A percentile compares a stretch with the other conserved stretches of the same genome.
Evolutionary conservation across 2,329 filamentous ascomycete species (phyloP).

Genomic region (Lachnellula occidentalis): DNA sequence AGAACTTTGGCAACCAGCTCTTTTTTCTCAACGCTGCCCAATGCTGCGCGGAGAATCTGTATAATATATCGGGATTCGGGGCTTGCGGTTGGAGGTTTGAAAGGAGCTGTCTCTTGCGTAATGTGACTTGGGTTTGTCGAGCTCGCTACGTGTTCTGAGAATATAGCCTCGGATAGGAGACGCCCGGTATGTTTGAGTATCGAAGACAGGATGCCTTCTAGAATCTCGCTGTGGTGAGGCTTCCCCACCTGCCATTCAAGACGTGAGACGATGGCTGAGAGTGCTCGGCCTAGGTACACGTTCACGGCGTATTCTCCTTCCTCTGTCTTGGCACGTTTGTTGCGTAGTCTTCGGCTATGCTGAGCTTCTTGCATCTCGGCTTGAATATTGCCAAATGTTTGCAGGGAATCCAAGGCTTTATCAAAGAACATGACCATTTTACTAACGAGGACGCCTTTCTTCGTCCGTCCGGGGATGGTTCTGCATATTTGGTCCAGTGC

Average conservation of each 20-base stretch:
- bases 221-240: slow-evolving; percentile 29
- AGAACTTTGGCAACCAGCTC: slow-evolving; percentile 17
- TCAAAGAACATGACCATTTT: slow-evolving; percentile 21
- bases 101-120: background rate
- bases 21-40: slow-evolving; percentile 18
- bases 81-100: background rate
- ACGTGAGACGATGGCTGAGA: slow-evolving; percentile 14
- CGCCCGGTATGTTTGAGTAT: slow-evolving; percentile 36
- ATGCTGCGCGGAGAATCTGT: slow-evolving; percentile 21
- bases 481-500: slow-evolving; percentile 19
- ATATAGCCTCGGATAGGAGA: slow-evolving; percentile 35
- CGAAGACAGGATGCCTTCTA: slow-evolving; percentile 38
- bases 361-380: slow-evolving; percentile 6
- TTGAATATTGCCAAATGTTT: slow-evolving; percentile 13
- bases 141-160: slow-evolving; percentile 30
- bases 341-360: background rate
- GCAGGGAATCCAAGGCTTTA: slow-evolving; percentile 11
- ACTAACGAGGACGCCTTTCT: slow-evolving; percentile 14
- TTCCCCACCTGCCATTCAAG: slow-evolving; percentile 19
- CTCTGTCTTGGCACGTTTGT: background rate
- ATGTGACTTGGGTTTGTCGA: slow-evolving; percentile 22
- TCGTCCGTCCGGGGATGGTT: slow-evolving; percentile 19
- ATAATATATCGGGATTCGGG: slow-evolving; percentile 21
- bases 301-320: slow-evolving; percentile 19
- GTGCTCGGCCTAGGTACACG: slow-evolving; percentile 14